Conservation (phyloP, 1,284 basidiomycete genomes). For the Apiotrichum brassicae region DNA sequence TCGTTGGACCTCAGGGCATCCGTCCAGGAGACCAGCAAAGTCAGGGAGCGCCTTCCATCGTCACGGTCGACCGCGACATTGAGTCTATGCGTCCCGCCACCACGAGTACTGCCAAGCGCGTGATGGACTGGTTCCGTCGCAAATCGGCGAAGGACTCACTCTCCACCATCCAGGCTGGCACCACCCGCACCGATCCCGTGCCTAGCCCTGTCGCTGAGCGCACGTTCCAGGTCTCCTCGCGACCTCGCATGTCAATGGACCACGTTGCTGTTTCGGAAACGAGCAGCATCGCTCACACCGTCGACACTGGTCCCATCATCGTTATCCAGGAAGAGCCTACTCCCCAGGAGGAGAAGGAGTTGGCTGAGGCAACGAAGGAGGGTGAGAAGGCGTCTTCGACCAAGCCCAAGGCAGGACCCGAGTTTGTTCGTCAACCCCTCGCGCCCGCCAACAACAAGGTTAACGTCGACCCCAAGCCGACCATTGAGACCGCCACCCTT, state of each 20-base stretch:
- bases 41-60: constrained; percentile 31
- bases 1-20: constrained; percentile 24
- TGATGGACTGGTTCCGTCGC: constrained; percentile 60
- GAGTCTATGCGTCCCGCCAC: constrained; percentile 36
- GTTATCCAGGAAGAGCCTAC: constrained; percentile 10
- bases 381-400: too few relatives aligned
- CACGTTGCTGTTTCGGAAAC: not conserved
- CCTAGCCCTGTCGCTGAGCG: not conserved
- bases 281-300: constrained; percentile 20
- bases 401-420: not conserved
- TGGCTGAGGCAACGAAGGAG: not conserved
- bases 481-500: constrained; percentile 9
- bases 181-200: constrained; percentile 20
- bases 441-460: constrained; percentile 22
- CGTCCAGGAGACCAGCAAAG: constrained; percentile 17
- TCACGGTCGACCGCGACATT: constrained; percentile 33
- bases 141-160: constrained; percentile 49
- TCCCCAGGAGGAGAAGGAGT: not conserved
- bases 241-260: constrained; percentile 3
- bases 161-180: constrained; percentile 21
- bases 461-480: constrained; percentile 25
- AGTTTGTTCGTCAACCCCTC: constrained; percentile 2
- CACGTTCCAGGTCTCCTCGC: not conserved
- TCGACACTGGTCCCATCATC: constrained; percentile 12
- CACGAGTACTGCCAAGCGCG: constrained; percentile 54